phyloP scores from a whole-genome alignment of 164 flowering plant genomes.

The Buxus sempervirens region DNA sequence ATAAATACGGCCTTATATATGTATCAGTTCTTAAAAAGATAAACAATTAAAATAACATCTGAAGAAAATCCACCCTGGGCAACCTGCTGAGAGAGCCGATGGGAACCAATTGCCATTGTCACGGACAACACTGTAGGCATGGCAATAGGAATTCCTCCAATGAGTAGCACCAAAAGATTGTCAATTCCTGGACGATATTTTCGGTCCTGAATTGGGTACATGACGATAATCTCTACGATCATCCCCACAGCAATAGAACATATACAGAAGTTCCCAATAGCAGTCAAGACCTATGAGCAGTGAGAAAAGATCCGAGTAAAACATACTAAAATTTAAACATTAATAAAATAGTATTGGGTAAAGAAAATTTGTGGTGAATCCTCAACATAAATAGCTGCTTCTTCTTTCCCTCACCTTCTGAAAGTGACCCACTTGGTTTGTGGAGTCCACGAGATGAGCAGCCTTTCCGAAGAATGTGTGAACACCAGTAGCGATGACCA shows the following conservation, averaged over 20 bases:
- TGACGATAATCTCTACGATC: constrained; percentile 67
- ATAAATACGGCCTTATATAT: neutral
- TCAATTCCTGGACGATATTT: constrained; percentile 73
- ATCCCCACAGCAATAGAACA: constrained; percentile 87
- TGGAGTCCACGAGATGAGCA: constrained; percentile 81
- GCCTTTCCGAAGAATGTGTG: constrained; percentile 97
- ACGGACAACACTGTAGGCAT: constrained; percentile 91
- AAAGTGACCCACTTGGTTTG: constrained; percentile 87
- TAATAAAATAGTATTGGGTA: neutral
- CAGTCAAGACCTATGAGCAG: constrained; percentile 62
- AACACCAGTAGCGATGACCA: constrained; percentile 84
- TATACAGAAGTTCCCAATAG: constrained; percentile 86
- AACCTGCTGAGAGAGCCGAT: constrained; percentile 83
- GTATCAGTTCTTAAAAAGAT: neutral
- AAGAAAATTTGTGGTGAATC: neutral
- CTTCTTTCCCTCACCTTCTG: constrained; percentile 47
- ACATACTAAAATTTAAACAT: neutral
- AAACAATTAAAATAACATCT: neutral
- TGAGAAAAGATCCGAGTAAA: neutral
- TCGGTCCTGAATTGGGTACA: constrained; percentile 75
- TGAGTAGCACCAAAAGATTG: constrained; percentile 78
- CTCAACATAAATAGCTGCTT: neutral
- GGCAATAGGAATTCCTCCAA: constrained; percentile 93
- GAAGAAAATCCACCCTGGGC: neutral
- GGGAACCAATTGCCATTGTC: constrained; percentile 92